Evolutionary conservation across 192 early-diverging fungal genomes (phyloP), one percentile per base, ranked within the genome.

Genomic region (Coemansia sp.): DNA sequence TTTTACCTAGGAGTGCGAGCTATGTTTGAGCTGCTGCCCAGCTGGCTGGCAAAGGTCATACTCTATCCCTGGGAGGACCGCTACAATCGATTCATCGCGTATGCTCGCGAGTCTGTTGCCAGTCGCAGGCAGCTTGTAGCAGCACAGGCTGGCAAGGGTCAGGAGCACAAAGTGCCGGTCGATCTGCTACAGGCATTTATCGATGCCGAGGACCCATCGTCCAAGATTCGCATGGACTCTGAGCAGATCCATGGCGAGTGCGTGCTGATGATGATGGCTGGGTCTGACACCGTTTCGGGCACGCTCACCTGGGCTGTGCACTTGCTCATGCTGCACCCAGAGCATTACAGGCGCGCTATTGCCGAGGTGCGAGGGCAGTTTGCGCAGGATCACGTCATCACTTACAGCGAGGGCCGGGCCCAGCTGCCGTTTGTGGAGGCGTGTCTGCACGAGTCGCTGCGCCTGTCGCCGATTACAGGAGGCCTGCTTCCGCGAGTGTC

Each of bases 121-220:
- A n/a, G 19, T 2, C 68, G 72, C 31, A 45, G 69, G n/a, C 36
- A 58, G 20, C 17, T 69, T 40, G 6, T 76, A 25, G 68, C 43
- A 6, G 49, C 54, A 0, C 5, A 65, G 6, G 38, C 37, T 15
- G 31, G 51, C 7, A 42, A 20, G 12, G 46, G n/a, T 14, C 15
- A 15, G 1, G 31, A 42, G 15, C 6, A 62, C n/a, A 42, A 63
- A 8, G 57, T 35, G n/a, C 78, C 78, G 0, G 62, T 62, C 12
- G 75, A 82, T 40, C 62, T 82, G 29, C 47, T 82, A 20, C 80
- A 82, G 37, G 80, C 75, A n/a, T 82, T 82, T 38, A 77, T 82
- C n/a, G 75, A 82, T 24, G 80, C 75, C 0, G 80, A 77, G 40
- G 75, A 82, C 36, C 75, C 80, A 17, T 59, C 67, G 66, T 77